Percentiles rank a stretch among this genome's conserved stretches.
Conservation (phyloP, 208 protist species). For the Leishmania arabica region DNA sequence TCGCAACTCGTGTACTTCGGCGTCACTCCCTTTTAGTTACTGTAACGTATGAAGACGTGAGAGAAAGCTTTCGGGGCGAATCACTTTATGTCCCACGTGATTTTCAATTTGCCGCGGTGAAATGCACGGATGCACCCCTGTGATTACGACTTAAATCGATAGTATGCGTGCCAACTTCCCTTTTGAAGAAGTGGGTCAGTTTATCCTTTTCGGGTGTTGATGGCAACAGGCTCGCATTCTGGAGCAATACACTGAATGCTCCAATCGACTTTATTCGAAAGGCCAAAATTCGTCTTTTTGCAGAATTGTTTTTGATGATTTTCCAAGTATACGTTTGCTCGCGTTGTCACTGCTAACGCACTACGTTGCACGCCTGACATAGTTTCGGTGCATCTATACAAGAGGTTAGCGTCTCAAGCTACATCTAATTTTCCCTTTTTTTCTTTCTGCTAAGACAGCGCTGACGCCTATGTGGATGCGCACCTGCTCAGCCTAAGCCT, state of each 20-base stretch:
- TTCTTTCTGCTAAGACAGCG: not conserved
- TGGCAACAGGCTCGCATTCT: not conserved
- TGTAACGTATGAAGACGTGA: not conserved
- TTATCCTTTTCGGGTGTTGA: not conserved
- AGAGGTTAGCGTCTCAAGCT: not conserved
- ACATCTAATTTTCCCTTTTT: not conserved
- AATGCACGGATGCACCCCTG: not conserved
- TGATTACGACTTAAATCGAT: not conserved
- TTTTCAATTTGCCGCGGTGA: not conserved
- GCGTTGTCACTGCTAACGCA: not conserved
- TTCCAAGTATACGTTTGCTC: not conserved
- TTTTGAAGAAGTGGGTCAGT: no score
- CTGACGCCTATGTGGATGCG: no score
- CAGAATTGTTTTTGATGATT: not conserved
- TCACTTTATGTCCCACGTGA: not conserved
- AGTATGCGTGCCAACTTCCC: not conserved
- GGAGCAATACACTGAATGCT: not conserved
- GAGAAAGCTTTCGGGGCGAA: not conserved
- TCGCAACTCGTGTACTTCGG: not conserved
- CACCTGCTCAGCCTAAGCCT: not conserved
- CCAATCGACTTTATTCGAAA: not conserved
- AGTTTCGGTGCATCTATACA: not conserved
- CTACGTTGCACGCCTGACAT: not conserved
- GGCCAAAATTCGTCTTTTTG: not conserved
- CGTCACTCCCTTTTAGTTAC: not conserved